phyloP scores from a whole-genome alignment of 176 grass and related monocot genomes.

The Avena sativa region DNA sequence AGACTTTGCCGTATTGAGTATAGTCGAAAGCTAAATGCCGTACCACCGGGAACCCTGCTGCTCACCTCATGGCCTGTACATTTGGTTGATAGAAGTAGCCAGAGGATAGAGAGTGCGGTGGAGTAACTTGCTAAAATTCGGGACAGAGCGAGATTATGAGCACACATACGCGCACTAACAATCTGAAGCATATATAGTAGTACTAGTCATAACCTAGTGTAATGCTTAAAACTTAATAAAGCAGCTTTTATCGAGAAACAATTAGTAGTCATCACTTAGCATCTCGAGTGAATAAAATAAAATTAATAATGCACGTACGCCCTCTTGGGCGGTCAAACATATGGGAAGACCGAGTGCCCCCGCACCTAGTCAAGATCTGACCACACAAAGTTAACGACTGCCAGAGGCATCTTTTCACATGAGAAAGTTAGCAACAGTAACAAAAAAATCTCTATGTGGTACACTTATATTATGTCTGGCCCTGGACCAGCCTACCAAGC shows the following conservation, averaged over 20 bases:
- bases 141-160: neutral
- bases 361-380: conserved; percentile 62
- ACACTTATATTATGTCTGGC: neutral
- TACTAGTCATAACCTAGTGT: too few species aligned
- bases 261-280: neutral
- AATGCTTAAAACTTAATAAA: too few species aligned
- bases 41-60: neutral
- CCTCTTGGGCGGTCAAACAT: neutral
- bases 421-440: conserved; percentile 35
- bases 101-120: neutral
- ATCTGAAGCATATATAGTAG: too few species aligned
- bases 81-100: conserved; percentile 20
- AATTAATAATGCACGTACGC: conserved; percentile 25
- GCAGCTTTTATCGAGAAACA: too few species aligned
- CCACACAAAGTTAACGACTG: conserved; percentile 44
- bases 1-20: neutral
- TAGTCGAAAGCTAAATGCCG: neutral
- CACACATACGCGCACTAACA: neutral
- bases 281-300: conserved; percentile 25
- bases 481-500: conserved; percentile 42
- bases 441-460: conserved; percentile 23
- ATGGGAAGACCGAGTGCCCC: conserved; percentile 11
- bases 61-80: neutral
- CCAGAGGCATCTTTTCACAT: conserved; percentile 60
- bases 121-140: neutral